Base-by-base conservation (phyloP, 1,284 basidiomycete species). In the Gastroboletus turbinatus region DNA sequence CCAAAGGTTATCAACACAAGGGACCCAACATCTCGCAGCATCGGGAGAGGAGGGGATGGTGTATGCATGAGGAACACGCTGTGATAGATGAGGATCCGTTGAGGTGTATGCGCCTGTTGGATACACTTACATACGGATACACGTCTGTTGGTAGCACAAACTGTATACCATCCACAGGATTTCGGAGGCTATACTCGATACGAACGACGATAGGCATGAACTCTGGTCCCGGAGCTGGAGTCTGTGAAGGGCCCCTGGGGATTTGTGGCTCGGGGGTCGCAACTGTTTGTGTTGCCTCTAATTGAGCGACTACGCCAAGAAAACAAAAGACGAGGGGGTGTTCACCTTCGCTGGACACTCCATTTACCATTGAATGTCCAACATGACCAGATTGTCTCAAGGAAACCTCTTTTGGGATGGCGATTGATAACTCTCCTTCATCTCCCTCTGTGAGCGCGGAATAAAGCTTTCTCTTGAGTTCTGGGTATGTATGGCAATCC, bases 11-110 rank as follows among this genome's bases (percentile, higher is more conserved):
- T 99, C 97, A 14, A 98, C 76, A 66, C 97, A 99, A 5, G 97
- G 97, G 11, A 98, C 90, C 97, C 97, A 99, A 65, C 93, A 94
- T 63, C 97, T 81, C 9, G 96, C 94, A 13, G 93, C 84, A 67
- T 97, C 94, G 6, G 94, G 87, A 4, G 90, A 91, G 0, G 92
- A 91, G 0, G 95, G 88, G 4, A 89, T 90, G 4, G 95, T 95
- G 68, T 91, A 99, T 53, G 92, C 87, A 73, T 99, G 97, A 30
- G 96, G 96, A 56, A 94, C 85, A 64, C 92, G 88, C 92, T 95
- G 63, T 0, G 60, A 60, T 27, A 49, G 23, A 50, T 66, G 50
- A 73, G 52, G 62, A 57, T 52, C 67, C 43, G 67, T 66, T 62
- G 51, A 62, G 44, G 44, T 36, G 38, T 52, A 49, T 35, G 43